phyloP scores from a whole-genome alignment of 345 rosid species.

The Eucalyptus lansdowneana region DNA sequence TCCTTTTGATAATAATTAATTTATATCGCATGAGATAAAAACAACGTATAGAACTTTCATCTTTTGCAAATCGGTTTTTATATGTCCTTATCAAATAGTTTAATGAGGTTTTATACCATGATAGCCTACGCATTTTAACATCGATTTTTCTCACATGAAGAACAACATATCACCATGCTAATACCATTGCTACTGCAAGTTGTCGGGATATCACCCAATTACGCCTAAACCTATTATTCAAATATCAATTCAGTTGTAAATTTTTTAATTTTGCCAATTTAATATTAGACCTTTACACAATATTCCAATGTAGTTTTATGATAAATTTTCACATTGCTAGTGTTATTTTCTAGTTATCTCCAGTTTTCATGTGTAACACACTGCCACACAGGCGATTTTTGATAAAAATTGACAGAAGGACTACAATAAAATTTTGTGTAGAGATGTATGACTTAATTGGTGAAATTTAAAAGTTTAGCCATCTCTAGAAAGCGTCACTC shows the following conservation, averaged over 20 bases:
- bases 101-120: background rate
- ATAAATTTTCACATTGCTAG: background rate
- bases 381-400: rapidly evolving
- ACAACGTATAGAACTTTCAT: background rate
- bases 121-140: background rate
- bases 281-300: background rate
- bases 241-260: background rate
- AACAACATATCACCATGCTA: background rate
- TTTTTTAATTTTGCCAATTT: background rate
- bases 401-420: background rate
- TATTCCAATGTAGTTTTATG: background rate
- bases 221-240: background rate
- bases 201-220: background rate
- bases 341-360: background rate
- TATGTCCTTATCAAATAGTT: background rate
- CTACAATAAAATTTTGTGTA: background rate
- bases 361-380: rapidly evolving
- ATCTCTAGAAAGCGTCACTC: background rate
- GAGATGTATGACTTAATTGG: background rate
- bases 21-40: background rate
- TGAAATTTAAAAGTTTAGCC: background rate
- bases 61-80: background rate
- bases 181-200: background rate
- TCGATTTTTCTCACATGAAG: background rate
- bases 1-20: background rate